phyloP scores from a whole-genome alignment of 192 early-diverging fungal species.

The Podila verticillata region DNA sequence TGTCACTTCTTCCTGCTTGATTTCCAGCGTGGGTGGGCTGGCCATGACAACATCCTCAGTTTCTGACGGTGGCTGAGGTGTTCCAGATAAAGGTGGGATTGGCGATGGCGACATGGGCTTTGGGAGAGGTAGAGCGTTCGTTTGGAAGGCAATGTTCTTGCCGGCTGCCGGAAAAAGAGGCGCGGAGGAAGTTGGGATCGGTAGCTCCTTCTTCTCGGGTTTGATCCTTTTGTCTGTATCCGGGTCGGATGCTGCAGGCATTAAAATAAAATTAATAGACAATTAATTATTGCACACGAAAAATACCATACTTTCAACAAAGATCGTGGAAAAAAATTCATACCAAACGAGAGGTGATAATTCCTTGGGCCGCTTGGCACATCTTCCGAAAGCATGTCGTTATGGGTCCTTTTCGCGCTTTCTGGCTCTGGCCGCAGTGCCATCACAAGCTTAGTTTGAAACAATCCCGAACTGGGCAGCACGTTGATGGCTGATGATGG shows the following conservation, averaged over 20 bases:
- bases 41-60: neutral
- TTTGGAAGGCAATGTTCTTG: neutral
- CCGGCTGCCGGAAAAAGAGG: neutral
- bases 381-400: constrained; percentile 15
- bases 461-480: neutral
- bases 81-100: neutral
- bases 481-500: neutral
- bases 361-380: neutral
- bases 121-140: neutral
- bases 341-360: constrained; percentile 28
- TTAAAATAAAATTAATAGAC: neutral
- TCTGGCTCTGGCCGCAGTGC: neutral
- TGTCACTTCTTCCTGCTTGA: neutral
- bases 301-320: constrained; percentile 4
- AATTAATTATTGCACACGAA: neutral
- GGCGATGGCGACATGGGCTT: neutral
- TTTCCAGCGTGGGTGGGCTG: neutral
- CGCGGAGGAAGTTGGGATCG: neutral
- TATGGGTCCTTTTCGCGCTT: constrained; percentile 24
- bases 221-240: neutral
- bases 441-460: constrained; percentile 12
- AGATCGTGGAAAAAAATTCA: neutral
- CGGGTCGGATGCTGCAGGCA: neutral
- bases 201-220: neutral
- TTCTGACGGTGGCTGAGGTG: neutral